Base-by-base conservation (phyloP, 2,329 filamentous ascomycete genomes). In the Calonectria crousiana region DNA sequence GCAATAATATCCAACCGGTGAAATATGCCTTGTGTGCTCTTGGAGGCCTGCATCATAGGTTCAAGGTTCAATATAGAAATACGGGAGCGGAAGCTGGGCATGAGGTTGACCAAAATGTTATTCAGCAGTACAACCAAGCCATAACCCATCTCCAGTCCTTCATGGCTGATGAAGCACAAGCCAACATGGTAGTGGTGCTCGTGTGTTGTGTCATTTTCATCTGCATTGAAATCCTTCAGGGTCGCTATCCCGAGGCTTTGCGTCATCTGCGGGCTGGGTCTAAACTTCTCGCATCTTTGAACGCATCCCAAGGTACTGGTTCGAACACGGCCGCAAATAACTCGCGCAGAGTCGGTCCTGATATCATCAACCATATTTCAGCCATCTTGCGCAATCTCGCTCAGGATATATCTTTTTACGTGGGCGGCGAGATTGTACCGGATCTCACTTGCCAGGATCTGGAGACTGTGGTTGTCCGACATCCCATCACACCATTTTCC, bases 401-500 rank as follows among this genome's bases (percentile, higher is more conserved):
- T 16, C 66, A 68, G 11, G 66, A 68, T 13, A 53, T 56, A 16
- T 41, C 49, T 0, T 56, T 44, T 18, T 68, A 56, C 23, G 1
- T 68, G 6, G 66, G 66, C 3, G 66, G 51, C 4, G 66, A 68
- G 49, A 68, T 68, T 28, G 9, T 58, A 10, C 66, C 66, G 6
- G 51, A 68, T n/a, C 51, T 68, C 5, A 68, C 66, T 6, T 68
- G 66, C 16, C 66, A 56, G 16, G 66, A 68, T 14, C 26, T 68
- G 30, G 38, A 41, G 5, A 68, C 66, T 1, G 23, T 68, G 5
- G 34, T n/a, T 10, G 66, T 68, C 18, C 66, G 56, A 30, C 56
- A 58, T 56, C 51, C 51, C 2, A 44, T 53, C 16, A 23, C 66
- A 10, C 51, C 51, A 28, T 56, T 68, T n/a, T 56, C 49, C n/a